Base-by-base conservation (phyloP, 768 basidiomycete species). In the Leccinum ochraceum region DNA sequence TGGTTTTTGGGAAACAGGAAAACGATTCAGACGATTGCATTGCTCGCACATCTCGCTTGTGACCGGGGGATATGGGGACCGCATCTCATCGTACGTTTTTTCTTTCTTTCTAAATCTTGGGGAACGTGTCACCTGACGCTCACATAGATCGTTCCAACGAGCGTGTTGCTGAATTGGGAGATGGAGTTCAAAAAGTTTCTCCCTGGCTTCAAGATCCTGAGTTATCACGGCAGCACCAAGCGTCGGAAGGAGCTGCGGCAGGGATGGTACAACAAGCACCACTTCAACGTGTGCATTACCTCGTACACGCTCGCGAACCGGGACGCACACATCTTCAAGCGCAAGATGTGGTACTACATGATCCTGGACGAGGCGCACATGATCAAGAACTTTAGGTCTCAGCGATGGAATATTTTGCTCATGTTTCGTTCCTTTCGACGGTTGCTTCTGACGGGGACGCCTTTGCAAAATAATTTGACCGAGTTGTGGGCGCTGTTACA, bases 181-280 rank as follows among this genome's bases (percentile, higher is more conserved):
- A 90, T 93, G 88, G 95, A 98, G 71, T 97, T 97, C 78, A 92
- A 94, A 72, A 95, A 95, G 71, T 97, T 98, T 73, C 80, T 94
- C 1, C 95, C 95, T 0, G 90, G 91, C 1, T 94, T 95, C 76
- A 86, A 84, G 60, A 86, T 90, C 55, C 74, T 97, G 37, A 90
- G 90, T 69, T 99, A 98, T 71, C 92, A 98, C 69, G 97, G 97
- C 28, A 85, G 80, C 52, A 87, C 89, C 39, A 94, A 94, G 70
- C 91, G 93, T 39, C 86, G 94, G 52, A 94, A 93, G 69, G 92
- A 95, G 64, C 82, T 94, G 22, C 86, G 94, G 11, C 86, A 92
- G 65, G 94, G 94, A 32, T 96, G 94, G 94, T 87, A 89, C 64
- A 88, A 94, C 67, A 90, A 89, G 69, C 83, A 91, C 69, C 84